Evolutionary conservation across 2,329 filamentous ascomycete species (phyloP).

Genomic region (Aspergillus transmontanensis): DNA sequence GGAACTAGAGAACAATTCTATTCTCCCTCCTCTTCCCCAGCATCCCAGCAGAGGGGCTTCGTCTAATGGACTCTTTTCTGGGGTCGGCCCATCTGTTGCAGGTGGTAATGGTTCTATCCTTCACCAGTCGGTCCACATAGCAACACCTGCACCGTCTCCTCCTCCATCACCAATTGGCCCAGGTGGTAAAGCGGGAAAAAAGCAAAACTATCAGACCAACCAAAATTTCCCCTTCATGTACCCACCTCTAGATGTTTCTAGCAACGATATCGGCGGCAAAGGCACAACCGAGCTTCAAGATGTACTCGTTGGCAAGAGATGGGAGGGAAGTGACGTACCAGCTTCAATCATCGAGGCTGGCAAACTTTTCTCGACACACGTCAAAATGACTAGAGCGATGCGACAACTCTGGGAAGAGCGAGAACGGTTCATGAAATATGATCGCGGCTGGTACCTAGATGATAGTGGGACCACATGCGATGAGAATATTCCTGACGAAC

Average conservation of each 20-base stretch:
- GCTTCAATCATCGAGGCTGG: slow-evolving; percentile 94
- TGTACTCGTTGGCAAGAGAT: slow-evolving; percentile 75
- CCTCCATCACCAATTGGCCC: slow-evolving; percentile 84
- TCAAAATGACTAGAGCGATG: slow-evolving; percentile 88
- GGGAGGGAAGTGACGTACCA: slow-evolving; percentile 91
- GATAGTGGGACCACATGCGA: slow-evolving; percentile 36
- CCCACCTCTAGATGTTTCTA: slow-evolving; percentile 83
- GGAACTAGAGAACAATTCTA: slow-evolving; percentile 86
- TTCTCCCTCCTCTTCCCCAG: slow-evolving; percentile 81
- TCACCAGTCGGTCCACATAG: slow-evolving; percentile 95
- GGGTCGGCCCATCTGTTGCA: slow-evolving; percentile 51
- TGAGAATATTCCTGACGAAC: slow-evolving; percentile 46
- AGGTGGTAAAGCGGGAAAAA: slow-evolving; percentile 90
- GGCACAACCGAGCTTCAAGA: slow-evolving; percentile 80
- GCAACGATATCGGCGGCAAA: slow-evolving; percentile 88
- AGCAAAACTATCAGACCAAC: slow-evolving; percentile 99
- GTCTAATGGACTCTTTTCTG: slow-evolving; percentile 63
- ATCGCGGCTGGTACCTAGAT: slow-evolving; percentile 78
- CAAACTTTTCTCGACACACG: slow-evolving; percentile 83
- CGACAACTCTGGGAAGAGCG: slow-evolving; percentile 94
- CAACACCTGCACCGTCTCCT: slow-evolving; percentile 94
- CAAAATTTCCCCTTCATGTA: slow-evolving; percentile 99
- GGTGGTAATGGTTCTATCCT: slow-evolving; percentile 70
- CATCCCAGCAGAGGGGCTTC: slow-evolving; percentile 66
- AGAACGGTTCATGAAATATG: slow-evolving; percentile 86